Evolutionary conservation across 805 yeast species (phyloP).

Genomic region (Starmerella floricola): DNA sequence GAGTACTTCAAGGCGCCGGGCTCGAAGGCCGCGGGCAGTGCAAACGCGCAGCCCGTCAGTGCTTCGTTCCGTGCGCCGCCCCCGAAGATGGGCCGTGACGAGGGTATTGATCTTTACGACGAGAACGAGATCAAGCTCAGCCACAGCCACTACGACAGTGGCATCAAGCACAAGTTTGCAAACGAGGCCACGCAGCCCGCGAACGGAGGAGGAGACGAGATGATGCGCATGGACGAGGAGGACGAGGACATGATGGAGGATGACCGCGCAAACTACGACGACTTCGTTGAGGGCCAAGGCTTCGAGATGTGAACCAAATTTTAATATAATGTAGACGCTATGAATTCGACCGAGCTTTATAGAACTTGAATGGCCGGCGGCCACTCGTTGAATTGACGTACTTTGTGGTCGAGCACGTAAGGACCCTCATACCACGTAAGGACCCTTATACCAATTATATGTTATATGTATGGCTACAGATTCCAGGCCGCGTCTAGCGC

Average conservation of each 20-base stretch:
- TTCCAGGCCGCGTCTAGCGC: no score
- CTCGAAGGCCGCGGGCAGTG: constrained; percentile 5
- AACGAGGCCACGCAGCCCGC: constrained; percentile 2
- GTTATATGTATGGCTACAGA: no score
- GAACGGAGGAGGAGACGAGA: constrained; percentile 5
- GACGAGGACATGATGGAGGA: constrained; percentile 22
- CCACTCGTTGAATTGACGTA: no score
- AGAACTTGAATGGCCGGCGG: background rate
- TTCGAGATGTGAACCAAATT: constrained; percentile 50
- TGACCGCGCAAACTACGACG: constrained; percentile 37
- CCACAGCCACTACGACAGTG: constrained; percentile 26
- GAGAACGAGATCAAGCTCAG: constrained; percentile 29
- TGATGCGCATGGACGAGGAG: constrained; percentile 20
- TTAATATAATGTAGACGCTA: background rate
- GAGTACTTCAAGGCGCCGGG: constrained; percentile 50
- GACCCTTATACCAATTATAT: no score
- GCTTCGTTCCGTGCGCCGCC: constrained; percentile 20
- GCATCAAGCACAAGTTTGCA: constrained; percentile 24
- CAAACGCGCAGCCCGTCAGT: constrained; percentile 6
- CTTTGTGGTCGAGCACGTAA: no score
- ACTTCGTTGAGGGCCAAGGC: constrained; percentile 65
- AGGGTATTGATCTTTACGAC: constrained; percentile 29
- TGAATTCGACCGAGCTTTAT: background rate
- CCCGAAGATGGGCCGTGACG: constrained; percentile 24
- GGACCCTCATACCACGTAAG: no score